Conservation (phyloP, 129 eudicot species). For the Arctium lappa region DNA sequence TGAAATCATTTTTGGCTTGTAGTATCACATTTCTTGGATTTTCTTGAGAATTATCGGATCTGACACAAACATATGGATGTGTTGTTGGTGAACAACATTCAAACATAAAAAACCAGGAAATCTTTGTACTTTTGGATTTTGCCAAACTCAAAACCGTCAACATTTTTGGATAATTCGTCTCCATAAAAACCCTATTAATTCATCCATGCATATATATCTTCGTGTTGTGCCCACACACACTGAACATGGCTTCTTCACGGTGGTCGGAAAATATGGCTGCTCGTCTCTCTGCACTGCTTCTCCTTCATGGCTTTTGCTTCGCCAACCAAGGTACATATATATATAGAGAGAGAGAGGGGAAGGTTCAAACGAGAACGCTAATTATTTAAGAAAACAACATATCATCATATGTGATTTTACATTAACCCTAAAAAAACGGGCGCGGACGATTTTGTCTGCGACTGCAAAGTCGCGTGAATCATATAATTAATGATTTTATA, state of each 20-base stretch:
- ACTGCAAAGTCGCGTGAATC: no score
- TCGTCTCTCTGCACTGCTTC: conserved; percentile 31
- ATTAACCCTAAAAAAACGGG: no score
- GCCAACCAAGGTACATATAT: conserved; percentile 33
- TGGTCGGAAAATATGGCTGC: conserved; percentile 28
- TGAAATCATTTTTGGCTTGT: neutral
- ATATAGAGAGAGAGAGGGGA: neutral
- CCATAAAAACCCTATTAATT: conserved; percentile 15
- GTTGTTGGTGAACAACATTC: conserved; percentile 28
- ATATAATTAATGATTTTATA: no score
- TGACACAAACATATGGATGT: conserved; percentile 13
- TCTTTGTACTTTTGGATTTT: conserved; percentile 42
- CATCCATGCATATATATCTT: conserved; percentile 11
- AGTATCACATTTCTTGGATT: conserved; percentile 41
- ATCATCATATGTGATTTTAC: no score
- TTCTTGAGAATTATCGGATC: conserved; percentile 26
- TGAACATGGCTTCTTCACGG: conserved; percentile 28
- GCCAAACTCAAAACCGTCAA: conserved; percentile 31
- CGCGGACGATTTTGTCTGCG: no score
- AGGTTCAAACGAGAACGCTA: neutral
- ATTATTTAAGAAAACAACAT: no score
- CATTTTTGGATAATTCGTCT: conserved; percentile 10
- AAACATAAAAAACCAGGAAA: conserved; percentile 18
- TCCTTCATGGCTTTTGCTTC: conserved; percentile 38
- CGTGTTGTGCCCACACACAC: conserved; percentile 5